Percentiles rank a stretch among this genome's conserved stretches.
phyloP scores from a whole-genome alignment of 257 asterid species.

The Solanum bulbocastanum region DNA sequence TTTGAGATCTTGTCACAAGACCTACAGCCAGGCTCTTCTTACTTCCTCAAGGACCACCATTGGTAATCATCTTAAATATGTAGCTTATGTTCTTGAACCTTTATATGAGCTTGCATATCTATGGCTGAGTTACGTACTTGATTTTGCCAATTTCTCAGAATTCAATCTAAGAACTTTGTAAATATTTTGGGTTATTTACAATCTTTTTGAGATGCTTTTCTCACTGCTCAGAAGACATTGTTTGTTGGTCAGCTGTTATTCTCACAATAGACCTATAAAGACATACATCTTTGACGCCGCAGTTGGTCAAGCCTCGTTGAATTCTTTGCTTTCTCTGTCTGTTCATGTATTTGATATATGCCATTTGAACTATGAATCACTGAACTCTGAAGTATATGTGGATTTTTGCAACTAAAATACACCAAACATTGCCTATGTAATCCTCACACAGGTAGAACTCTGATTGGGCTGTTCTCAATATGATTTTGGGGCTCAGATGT shows the following conservation, averaged over 20 bases:
- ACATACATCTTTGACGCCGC: not conserved
- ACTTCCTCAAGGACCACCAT: constrained; percentile 93
- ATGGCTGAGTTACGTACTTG: not conserved
- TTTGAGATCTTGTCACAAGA: constrained; percentile 81
- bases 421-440: not conserved
- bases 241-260: not conserved
- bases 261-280: not conserved
- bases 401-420: not conserved
- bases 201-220: not conserved
- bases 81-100: not conserved
- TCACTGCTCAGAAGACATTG: not conserved
- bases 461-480: not conserved
- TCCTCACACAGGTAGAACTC: not conserved
- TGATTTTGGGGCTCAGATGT: not conserved
- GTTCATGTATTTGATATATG: not conserved
- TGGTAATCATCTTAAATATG: constrained; percentile 34
- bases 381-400: not conserved
- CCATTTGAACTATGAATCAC: not conserved
- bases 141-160: not conserved
- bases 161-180: not conserved
- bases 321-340: not conserved
- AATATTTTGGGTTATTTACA: not conserved
- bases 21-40: constrained; percentile 87
- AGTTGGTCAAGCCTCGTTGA: not conserved
- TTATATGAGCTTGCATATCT: not conserved